Evolutionary conservation across 768 basidiomycete species (phyloP).

Genomic region (Amanita molliuscula): DNA sequence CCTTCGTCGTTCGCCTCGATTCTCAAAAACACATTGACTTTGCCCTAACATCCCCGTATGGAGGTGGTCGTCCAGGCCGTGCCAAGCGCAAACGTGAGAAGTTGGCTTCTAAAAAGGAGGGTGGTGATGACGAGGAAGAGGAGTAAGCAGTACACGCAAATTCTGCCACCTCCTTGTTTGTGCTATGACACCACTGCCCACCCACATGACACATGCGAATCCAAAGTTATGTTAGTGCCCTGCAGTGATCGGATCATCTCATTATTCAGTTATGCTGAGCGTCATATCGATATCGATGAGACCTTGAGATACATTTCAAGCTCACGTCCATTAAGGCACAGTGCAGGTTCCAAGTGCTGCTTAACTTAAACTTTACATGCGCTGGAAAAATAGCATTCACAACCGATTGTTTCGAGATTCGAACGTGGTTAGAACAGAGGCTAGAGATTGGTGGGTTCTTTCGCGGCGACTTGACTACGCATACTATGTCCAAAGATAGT

Average conservation of each 20-base stretch:
- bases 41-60: conserved; percentile 91
- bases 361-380: background rate
- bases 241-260: background rate
- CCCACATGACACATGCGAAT: conserved; percentile 14
- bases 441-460: background rate
- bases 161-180: conserved; percentile 18
- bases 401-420: background rate
- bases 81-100: conserved; percentile 98
- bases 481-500: too few relatives aligned
- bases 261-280: background rate
- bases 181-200: conserved; percentile 7
- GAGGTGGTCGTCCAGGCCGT: conserved; percentile 89
- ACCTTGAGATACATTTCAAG: background rate
- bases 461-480: too few relatives aligned
- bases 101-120: conserved; percentile 86
- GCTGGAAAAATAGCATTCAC: background rate
- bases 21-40: conserved; percentile 99
- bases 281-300: background rate
- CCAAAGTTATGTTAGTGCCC: background rate
- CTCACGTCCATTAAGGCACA: background rate
- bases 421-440: background rate
- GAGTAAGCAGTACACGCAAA: conserved; percentile 39
- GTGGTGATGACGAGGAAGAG: conserved; percentile 83
- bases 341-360: background rate
- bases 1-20: conserved; percentile 98